These are phyloP conservation scores for Pseudogymnoascus sp. DNA, from an alignment of 2,329 filamentous ascomycete species.

Conservation along the genomic window DNA sequence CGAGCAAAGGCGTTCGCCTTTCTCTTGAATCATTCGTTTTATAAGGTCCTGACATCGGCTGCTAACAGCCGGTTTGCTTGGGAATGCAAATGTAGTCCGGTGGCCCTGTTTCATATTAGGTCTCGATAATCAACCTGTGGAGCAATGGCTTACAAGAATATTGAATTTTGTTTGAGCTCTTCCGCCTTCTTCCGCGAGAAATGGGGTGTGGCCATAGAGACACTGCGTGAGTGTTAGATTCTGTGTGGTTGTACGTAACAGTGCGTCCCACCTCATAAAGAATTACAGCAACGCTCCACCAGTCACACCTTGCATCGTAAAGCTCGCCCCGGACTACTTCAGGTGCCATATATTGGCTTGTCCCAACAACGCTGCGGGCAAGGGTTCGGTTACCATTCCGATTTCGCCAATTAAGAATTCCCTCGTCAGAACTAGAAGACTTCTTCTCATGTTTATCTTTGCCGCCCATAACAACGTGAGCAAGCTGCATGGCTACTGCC, in stretches of 20 bases:
- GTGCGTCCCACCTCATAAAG: constrained; percentile 60
- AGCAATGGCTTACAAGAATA: constrained; percentile 54
- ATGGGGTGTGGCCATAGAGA: constrained; percentile 84
- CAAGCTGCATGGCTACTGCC: constrained; percentile 31
- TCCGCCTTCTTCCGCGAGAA: constrained; percentile 64
- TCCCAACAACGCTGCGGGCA: constrained; percentile 82
- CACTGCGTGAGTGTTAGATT: constrained; percentile 42
- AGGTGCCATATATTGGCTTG: constrained; percentile 96
- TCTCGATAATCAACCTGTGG: not conserved
- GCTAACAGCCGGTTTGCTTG: constrained; percentile 55
- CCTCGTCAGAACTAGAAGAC: constrained; percentile 22
- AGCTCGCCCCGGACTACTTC: constrained; percentile 75
- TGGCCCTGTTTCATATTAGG: constrained; percentile 50
- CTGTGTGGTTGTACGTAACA: not conserved
- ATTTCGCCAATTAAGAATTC: constrained; percentile 62
- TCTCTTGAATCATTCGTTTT: constrained; percentile 60
- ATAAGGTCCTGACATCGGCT: constrained; percentile 71
- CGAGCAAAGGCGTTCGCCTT: constrained; percentile 67
- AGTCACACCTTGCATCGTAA: constrained; percentile 92
- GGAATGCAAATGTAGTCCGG: constrained; percentile 60
- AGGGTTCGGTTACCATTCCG: constrained; percentile 58
- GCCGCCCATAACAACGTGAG: constrained; percentile 31
- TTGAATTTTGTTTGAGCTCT: constrained; percentile 77
- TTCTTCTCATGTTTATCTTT: constrained; percentile 33
- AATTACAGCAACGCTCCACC: constrained; percentile 94